Base-by-base conservation (phyloP, 768 basidiomycete species). In the Phanerochaete sordida region DNA sequence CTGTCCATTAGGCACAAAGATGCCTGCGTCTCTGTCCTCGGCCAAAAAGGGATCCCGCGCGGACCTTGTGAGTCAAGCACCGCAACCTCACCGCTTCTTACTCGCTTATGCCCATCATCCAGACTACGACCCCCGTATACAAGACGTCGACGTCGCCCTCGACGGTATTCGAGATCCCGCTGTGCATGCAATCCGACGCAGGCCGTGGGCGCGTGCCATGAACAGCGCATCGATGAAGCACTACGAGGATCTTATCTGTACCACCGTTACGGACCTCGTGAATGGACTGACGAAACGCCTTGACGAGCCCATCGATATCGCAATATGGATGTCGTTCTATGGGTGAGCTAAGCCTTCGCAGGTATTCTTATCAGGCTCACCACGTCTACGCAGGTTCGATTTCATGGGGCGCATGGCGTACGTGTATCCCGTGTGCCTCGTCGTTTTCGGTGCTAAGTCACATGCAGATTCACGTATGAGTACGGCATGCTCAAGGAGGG, bases 401-500 rank as follows among this genome's bases (percentile, higher is more conserved):
- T 53, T 62, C 31, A 62, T 62, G 61, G 57, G 61, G 2, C 49
- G 52, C 24, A 58, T 62, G 57, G 57, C 57, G 61, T 62, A 28
- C 1, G 61, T 46, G 3, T 23, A n/a, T 54, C n/a, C 19, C 49
- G 5, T 51, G 13, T 6, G 7, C 51, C 6, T 5, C n/a, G 19
- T 28, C 3, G 30, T 11, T 23, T 26, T 15, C 30, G 26, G 35
- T 11, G 21, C 21, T 31, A 5, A 43, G 8, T 43, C 16, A 16
- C 28, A 11, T 4, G n/a, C 49, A 62, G 61, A 5, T 59, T 62
- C 27, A 54, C 28, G 27, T 31, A 54, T n/a, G 51, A 50, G 30
- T 55, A 31, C 43, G 31, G 30, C 21, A 58, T 54, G 44, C 44
- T 62, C 26, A 37, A 62, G 24, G 30, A 45, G 8, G 61, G 57